Conservation (phyloP, 2,329 filamentous ascomycete species). For the Knufia fluminis region DNA sequence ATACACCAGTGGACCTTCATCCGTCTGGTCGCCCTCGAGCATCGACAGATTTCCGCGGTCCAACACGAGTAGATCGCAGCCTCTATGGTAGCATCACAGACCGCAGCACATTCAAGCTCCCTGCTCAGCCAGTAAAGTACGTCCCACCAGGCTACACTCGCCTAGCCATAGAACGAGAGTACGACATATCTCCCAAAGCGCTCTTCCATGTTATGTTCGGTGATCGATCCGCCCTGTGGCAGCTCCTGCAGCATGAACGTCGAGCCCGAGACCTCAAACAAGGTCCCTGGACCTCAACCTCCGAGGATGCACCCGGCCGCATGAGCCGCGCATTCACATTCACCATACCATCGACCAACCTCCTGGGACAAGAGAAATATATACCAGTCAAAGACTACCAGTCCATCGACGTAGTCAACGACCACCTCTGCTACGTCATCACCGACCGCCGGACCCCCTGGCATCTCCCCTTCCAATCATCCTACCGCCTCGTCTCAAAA, state of each 20-base stretch:
- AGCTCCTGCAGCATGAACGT: constrained; percentile 77
- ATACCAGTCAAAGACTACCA: constrained; percentile 70
- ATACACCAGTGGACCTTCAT: constrained; percentile 52
- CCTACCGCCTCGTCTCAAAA: constrained; percentile 77
- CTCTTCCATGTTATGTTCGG: constrained; percentile 95
- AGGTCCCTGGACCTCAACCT: constrained; percentile 65
- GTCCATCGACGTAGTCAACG: constrained; percentile 71
- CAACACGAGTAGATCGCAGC: constrained; percentile 54
- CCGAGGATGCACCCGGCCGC: constrained; percentile 49
- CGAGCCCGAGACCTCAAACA: constrained; percentile 73
- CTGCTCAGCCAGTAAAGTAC: constrained; percentile 70
- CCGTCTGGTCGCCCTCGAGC: constrained; percentile 24
- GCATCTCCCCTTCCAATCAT: constrained; percentile 73
- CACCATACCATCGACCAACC: constrained; percentile 57
- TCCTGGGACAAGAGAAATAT: constrained; percentile 51
- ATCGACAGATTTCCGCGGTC: constrained; percentile 43
- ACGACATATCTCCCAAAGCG: constrained; percentile 85
- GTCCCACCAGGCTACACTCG: constrained; percentile 72
- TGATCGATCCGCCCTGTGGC: constrained; percentile 90
- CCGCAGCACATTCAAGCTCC: constrained; percentile 66
- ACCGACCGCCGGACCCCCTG: constrained; percentile 59
- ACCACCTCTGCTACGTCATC: constrained; percentile 63
- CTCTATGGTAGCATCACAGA: constrained; percentile 41
- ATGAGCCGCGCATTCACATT: constrained; percentile 75
- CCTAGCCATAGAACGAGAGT: constrained; percentile 67